Evolutionary conservation across 805 yeast species (phyloP), one percentile per base, ranked within the genome.

Genomic region (Kodamaea kaohsiungensis): DNA sequence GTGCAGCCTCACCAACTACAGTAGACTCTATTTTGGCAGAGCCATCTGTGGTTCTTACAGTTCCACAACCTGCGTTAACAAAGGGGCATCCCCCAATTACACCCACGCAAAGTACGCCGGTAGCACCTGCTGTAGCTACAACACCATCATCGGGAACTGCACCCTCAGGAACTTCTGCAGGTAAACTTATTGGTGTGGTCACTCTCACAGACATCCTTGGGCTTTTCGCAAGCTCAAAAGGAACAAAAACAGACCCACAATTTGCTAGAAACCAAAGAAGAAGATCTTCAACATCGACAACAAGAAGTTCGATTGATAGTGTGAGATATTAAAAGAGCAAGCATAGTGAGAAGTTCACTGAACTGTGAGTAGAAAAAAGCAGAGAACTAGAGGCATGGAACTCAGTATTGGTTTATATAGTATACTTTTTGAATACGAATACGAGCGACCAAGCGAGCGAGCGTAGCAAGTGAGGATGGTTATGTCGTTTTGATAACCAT

Each of bases 171-270:
- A 76, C 86, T 51, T 83, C 90, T 1, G 84, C 90, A 1, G 97
- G 97, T 13, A 88, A 86, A 65, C 78, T 93, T 57, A 83, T 90
- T 52, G 98, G 98, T 42, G 98, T 95, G 22, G 85, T 95, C 2
- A 89, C 97, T 2, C 75, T 95, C 61, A 93, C 98, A 0, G 99
- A 93, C 70, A 87, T 93, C 35, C 73, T 95, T 49, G 89, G 92
- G 15, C 72, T 91, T 45, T 80, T 93, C 58, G 96, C 97, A 7
- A 80, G 85, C 61, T 61, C 70, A 17, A 68, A 62, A 48, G 97
- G 96, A 2, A 82, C 82, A 63, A 76, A 75, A 53, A 85, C 90
- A 19, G 97, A 93, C 66, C 98, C 99, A 3, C 84, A 80, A 40
- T 80, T 82, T 51, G 98, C 98, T 2, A 83, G 98, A 68, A 87